Evolutionary conservation across 257 asterid genomes (phyloP), one percentile per base, ranked within the genome.

Genomic region (Solanum ossicruentum): DNA sequence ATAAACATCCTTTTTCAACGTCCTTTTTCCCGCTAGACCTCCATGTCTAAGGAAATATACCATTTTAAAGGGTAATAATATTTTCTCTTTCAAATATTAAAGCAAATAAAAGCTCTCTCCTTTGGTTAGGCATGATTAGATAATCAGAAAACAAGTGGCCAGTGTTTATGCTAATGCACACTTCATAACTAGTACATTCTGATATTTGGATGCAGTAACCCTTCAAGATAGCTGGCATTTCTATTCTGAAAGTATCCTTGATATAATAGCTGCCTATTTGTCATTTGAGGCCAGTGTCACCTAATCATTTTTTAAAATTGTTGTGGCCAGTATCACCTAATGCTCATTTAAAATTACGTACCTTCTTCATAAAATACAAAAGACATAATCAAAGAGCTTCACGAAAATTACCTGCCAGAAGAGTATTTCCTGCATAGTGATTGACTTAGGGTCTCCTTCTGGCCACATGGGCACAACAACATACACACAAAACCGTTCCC

Each of bases 391-490:
- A 54, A 52, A 69, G 21, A 70, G 36, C 12, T 39, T 32, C 20
- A 26, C 39, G 66, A 84, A 52, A 84, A n/a, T 85, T 85, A 92
- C 99, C 99, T 95, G 99, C 99, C 98, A 95, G 89, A 89, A 95
- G 61, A 95, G 95, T 86, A 95, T 95, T 91, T 95, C 99, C 92
- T 95, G 99, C 95, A 92, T 7, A 51, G 93, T 91, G 90, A 84
- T 87, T 84, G 96, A 90, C 66, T 86, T 91, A 36, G 98, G 98
- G 85, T 91, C 94, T 86, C 98, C 98, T 89, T 95, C 98, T 23
- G 98, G 98, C 98, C 98, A 95, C 98, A 95, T 91, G 77, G 98
- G 98, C 86, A 95, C 2, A 52, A 95, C 90, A 84, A 95, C 85
- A 86, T 94, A 95, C 49, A 94, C 96, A 11, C 96, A 88, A 91